These are phyloP conservation scores for Phaffomyces thermotolerans DNA, from an alignment of 805 yeast species.

Conservation along the genomic window DNA sequence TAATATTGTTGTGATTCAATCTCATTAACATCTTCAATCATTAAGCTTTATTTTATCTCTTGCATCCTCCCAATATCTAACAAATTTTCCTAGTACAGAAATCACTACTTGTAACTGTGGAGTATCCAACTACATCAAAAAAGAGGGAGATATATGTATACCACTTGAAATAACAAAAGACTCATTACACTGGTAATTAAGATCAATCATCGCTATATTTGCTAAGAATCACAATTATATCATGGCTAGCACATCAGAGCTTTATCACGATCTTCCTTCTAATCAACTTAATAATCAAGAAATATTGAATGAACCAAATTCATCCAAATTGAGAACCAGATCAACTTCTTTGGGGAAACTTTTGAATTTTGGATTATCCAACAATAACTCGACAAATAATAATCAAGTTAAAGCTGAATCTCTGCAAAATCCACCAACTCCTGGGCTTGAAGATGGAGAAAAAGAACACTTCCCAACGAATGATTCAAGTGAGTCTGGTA, in stretches of 20 bases:
- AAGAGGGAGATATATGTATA: too few species aligned
- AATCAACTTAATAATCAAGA: background rate
- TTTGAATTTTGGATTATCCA: slow-evolving; percentile 29
- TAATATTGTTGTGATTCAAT: too few species aligned
- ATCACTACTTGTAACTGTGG: too few species aligned
- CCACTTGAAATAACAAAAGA: too few species aligned
- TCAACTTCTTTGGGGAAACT: slow-evolving; percentile 36
- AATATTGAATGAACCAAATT: background rate
- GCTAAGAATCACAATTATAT: background rate
- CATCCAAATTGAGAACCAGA: slow-evolving; percentile 14
- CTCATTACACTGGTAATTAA: too few species aligned
- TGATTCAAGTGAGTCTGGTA: background rate
- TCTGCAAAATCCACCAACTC: slow-evolving; percentile 7
- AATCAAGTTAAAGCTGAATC: background rate
- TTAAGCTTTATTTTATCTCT: too few species aligned
- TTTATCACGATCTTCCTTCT: background rate
- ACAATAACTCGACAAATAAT: background rate
- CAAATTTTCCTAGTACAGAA: too few species aligned
- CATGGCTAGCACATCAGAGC: background rate
- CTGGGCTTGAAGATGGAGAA: slow-evolving; percentile 5
- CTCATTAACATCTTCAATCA: too few species aligned
- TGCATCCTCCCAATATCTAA: too few species aligned
- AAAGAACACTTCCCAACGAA: slow-evolving; percentile 6
- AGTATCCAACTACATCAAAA: too few species aligned
- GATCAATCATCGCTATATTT: too few species aligned